phyloP scores from a whole-genome alignment of 495 filamentous ascomycete genomes.

The Podospora sp. region DNA sequence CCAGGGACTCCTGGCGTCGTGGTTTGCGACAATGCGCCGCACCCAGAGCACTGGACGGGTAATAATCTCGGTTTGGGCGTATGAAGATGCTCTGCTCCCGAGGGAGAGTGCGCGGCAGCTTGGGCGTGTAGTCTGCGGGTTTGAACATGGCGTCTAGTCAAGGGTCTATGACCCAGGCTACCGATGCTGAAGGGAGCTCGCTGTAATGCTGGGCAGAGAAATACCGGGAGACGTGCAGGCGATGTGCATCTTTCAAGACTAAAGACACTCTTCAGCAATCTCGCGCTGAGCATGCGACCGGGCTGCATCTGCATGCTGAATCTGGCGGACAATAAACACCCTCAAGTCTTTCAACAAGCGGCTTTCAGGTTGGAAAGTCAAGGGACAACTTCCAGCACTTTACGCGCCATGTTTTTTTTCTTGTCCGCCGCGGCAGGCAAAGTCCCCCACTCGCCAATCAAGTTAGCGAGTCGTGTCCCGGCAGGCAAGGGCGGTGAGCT shows the following conservation, averaged over 20 bases:
- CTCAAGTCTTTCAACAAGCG: not conserved
- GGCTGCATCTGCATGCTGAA: conserved; percentile 28
- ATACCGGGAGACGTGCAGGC: conserved; percentile 42
- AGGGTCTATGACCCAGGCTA: conserved; percentile 3
- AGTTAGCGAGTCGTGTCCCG: conserved; percentile 9
- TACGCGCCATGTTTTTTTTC: conserved; percentile 13
- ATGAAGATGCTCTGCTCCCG: not conserved
- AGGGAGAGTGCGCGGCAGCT: conserved; percentile 11
- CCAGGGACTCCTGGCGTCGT: conserved; percentile 70
- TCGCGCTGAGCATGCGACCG: conserved; percentile 28
- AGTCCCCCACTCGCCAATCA: not conserved
- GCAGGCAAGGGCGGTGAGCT: conserved; percentile 34
- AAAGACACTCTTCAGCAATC: conserved; percentile 48
- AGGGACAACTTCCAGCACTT: not conserved
- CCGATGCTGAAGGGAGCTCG: not conserved
- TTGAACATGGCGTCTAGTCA: conserved; percentile 28
- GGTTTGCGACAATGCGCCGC: conserved; percentile 82
- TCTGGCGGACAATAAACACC: not conserved
- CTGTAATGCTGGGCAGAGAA: conserved; percentile 47
- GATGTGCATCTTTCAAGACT: conserved; percentile 39
- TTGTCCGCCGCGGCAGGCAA: conserved; percentile 22
- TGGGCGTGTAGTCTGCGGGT: conserved; percentile 37
- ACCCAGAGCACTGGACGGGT: conserved; percentile 77
- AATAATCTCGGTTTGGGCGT: conserved; percentile 37
- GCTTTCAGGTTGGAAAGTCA: not conserved